Evolutionary conservation across 768 basidiomycete genomes (phyloP).

Genomic region (Leccinum variicolor): DNA sequence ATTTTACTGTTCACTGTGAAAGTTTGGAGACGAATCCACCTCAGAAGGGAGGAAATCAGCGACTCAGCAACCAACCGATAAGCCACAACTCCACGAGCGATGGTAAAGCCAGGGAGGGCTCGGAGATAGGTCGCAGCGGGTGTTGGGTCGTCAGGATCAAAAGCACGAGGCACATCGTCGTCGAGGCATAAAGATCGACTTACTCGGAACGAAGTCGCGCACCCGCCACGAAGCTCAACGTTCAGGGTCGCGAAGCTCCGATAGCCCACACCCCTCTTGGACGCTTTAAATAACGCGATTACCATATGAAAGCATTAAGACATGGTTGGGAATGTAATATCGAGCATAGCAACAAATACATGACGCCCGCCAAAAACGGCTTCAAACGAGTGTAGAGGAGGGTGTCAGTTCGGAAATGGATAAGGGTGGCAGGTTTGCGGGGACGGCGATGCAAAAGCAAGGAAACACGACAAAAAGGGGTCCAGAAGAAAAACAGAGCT

Average conservation of each 20-base stretch:
- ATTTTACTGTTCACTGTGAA: slow-evolving; percentile 9
- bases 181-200: slow-evolving; percentile 13
- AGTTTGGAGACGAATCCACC: slow-evolving; percentile 9
- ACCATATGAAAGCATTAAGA: slow-evolving; percentile 37
- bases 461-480: slow-evolving; percentile 22
- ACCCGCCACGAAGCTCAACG: slow-evolving; percentile 8
- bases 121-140: slow-evolving; percentile 9
- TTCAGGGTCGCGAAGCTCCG: slow-evolving; percentile 5
- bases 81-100: slow-evolving; percentile 10
- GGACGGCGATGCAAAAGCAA: slow-evolving; percentile 23
- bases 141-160: slow-evolving; percentile 3
- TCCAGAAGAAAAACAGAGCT: slow-evolving; percentile 17
- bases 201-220: neutral
- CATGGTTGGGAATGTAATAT: slow-evolving; percentile 31
- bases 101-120: slow-evolving; percentile 2
- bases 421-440: slow-evolving; percentile 14
- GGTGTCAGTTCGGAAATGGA: slow-evolving; percentile 23
- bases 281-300: slow-evolving; percentile 28
- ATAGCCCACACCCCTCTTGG: slow-evolving; percentile 7
- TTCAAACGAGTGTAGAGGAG: slow-evolving; percentile 28
- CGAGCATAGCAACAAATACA: slow-evolving; percentile 35
- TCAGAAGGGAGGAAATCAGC: slow-evolving; percentile 5
- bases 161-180: neutral
- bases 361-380: slow-evolving; percentile 25
- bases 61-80: slow-evolving; percentile 3